Conservation (phyloP, 768 basidiomycete species). For the Suillus cothurnatus region DNA sequence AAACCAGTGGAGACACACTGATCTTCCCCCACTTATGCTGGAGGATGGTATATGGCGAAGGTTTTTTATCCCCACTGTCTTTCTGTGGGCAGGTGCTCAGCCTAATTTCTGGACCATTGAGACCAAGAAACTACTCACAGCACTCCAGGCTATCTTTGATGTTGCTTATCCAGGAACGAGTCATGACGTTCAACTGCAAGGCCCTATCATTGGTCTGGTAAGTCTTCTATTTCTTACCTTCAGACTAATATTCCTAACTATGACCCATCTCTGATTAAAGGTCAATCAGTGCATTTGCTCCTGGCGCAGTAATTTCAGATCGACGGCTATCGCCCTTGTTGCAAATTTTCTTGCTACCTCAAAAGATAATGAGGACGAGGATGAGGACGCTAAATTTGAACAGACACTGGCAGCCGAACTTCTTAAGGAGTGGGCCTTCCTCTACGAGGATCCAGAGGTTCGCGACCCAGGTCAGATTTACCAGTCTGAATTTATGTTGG, state of each 20-base stretch:
- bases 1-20: no score
- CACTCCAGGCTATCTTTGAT: slow-evolving; percentile 9
- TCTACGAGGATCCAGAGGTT: slow-evolving; percentile 10
- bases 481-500: slow-evolving; percentile 10
- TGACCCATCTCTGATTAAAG: slow-evolving; percentile 1
- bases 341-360: slow-evolving; percentile 5
- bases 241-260: background rate
- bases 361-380: background rate
- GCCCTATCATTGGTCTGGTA: slow-evolving; percentile 11
- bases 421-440: slow-evolving; percentile 3
- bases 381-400: background rate
- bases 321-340: slow-evolving; percentile 10
- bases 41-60: no score
- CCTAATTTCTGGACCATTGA: no score
- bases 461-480: background rate
- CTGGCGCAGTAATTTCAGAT: slow-evolving; percentile 15
- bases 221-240: slow-evolving; percentile 4
- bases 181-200: slow-evolving; percentile 6
- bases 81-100: no score
- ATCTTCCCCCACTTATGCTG: no score
- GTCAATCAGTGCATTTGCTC: slow-evolving; percentile 7
- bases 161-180: slow-evolving; percentile 11
- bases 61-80: no score
- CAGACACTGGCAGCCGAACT: background rate
- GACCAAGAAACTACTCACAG: no score